Conservation (phyloP, 129 eudicot genomes). For the Ambrosia trifida region DNA sequence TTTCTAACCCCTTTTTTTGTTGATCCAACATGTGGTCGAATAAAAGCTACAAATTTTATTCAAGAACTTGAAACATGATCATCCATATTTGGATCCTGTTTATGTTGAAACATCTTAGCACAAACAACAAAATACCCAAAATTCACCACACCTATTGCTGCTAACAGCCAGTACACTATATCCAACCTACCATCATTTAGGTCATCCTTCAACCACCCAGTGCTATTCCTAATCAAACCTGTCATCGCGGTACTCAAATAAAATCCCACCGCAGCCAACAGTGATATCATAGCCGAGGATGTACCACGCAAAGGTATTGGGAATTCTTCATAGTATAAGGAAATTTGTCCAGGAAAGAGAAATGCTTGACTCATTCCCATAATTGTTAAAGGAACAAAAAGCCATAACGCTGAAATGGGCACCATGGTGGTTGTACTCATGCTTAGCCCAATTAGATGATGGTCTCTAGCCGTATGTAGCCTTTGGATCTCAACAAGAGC, state of each 20-base stretch:
- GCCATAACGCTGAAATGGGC: conserved; percentile 53
- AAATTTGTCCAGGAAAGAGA: conserved; percentile 41
- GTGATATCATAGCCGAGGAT: conserved; percentile 42
- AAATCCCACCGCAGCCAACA: conserved; percentile 38
- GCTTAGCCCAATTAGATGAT: conserved; percentile 7
- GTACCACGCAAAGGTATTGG: conserved; percentile 37
- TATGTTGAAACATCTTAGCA: conserved; percentile 39
- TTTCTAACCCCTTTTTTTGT: too few relatives aligned
- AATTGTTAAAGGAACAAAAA: conserved; percentile 28
- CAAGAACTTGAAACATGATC: conserved; percentile 16
- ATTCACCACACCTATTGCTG: conserved; percentile 37
- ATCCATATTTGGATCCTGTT: conserved; percentile 5
- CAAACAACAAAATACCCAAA: conserved; percentile 40
- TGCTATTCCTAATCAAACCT: conserved; percentile 30
- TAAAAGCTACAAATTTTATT: background rate
- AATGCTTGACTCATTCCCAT: conserved; percentile 41
- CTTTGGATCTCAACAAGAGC: conserved; percentile 40
- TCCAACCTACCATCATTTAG: conserved; percentile 43
- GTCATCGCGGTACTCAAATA: conserved; percentile 41
- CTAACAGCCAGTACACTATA: conserved; percentile 41
- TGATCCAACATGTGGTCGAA: too few relatives aligned
- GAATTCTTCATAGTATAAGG: conserved; percentile 43
- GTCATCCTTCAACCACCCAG: conserved; percentile 44
- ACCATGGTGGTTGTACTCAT: conserved; percentile 25
- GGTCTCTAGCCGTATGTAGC: conserved; percentile 25